Percentiles rank a stretch among this genome's conserved stretches.
These are phyloP conservation scores for Dendryphion nanum DNA, from an alignment of 2,329 filamentous ascomycete species.

Conservation along the genomic window DNA sequence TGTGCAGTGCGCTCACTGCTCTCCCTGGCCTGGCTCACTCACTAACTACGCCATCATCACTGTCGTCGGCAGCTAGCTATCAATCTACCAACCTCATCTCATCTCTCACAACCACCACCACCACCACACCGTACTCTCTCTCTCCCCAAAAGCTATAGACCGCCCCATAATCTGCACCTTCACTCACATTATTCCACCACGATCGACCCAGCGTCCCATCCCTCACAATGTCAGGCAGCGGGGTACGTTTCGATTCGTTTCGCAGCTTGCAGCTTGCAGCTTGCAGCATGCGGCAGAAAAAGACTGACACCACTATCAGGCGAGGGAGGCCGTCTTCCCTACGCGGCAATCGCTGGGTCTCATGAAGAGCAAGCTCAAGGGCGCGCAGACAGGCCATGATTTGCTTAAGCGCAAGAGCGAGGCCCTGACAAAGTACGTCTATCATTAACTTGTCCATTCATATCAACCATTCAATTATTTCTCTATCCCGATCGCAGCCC, in stretches of 20 bases:
- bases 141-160: no score
- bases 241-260: constrained; percentile 40
- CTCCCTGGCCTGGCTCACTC: no score
- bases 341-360: constrained; percentile 94
- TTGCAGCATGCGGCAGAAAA: constrained; percentile 19
- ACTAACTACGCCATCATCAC: no score
- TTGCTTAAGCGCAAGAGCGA: constrained; percentile 97
- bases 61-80: no score
- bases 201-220: constrained; percentile 14
- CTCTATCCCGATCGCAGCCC: no score
- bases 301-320: constrained; percentile 53
- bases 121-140: no score
- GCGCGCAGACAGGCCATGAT: constrained; percentile 73
- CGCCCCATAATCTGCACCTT: no score
- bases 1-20: no score
- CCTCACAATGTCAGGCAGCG: constrained; percentile 55
- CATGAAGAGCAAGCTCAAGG: constrained; percentile 99
- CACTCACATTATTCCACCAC: constrained; percentile 3
- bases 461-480: background rate
- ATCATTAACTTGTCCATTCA: no score
- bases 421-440: constrained; percentile 84
- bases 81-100: no score
- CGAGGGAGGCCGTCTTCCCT: constrained; percentile 94
- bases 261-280: constrained; percentile 21
- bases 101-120: no score